phyloP scores from a whole-genome alignment of 441 rosid genomes.

The Erodium moschatum region DNA sequence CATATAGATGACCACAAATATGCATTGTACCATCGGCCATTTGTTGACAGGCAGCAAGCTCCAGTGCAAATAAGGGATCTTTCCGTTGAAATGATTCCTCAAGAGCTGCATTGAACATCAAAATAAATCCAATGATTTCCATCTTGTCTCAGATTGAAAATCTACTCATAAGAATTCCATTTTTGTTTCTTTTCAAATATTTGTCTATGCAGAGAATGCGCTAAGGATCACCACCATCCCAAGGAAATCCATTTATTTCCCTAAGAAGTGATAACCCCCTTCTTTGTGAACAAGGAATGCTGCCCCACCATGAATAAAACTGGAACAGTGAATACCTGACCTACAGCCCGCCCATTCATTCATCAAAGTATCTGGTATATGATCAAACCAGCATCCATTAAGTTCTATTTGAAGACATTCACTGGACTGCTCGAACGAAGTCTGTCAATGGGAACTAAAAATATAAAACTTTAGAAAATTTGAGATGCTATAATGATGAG shows the following conservation, averaged over 20 bases:
- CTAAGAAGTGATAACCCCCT: not conserved
- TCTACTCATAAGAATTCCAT: not conserved
- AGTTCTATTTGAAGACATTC: slow-evolving; percentile 41
- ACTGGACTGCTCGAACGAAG: slow-evolving; percentile 36
- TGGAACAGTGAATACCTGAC: slow-evolving; percentile 31
- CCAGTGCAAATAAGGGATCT: slow-evolving; percentile 45
- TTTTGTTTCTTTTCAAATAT: not conserved
- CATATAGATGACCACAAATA: not conserved
- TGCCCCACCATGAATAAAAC: not conserved
- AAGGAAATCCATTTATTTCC: not conserved
- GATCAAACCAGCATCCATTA: slow-evolving; percentile 60
- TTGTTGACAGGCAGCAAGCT: slow-evolving; percentile 32
- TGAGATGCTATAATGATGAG: slow-evolving; percentile 10
- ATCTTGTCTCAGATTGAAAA: not conserved
- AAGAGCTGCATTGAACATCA: slow-evolving; percentile 33
- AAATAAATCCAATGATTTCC: slow-evolving; percentile 17
- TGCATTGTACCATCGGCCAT: slow-evolving; percentile 24
- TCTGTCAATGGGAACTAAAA: slow-evolving; percentile 60
- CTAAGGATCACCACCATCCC: slow-evolving; percentile 9
- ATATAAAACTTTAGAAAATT: slow-evolving; percentile 54
- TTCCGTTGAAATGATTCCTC: slow-evolving; percentile 33
- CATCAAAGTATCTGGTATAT: slow-evolving; percentile 42
- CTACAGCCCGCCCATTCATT: slow-evolving; percentile 51
- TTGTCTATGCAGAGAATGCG: not conserved
- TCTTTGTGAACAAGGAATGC: slow-evolving; percentile 5